Base-by-base conservation (phyloP, 768 basidiomycete species). In the Tulasnella sp. region DNA sequence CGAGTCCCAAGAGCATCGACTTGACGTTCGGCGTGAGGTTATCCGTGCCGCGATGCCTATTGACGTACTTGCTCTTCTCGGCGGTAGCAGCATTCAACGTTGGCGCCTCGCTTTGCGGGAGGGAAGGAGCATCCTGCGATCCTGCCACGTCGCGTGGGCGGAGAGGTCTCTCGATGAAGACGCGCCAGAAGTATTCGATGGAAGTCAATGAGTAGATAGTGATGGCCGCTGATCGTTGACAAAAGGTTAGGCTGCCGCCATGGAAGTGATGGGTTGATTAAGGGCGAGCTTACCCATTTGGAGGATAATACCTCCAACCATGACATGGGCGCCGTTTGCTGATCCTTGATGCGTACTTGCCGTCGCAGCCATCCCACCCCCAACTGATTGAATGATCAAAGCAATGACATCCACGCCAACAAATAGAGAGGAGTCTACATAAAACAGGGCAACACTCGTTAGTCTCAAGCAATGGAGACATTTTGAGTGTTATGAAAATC, bases 191-290 rank as follows among this genome's bases (percentile, higher is more conserved):
- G 42, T 30, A 61, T 32, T 61, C 60, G 13, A 47, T 38, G 10
- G 43, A 21, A 26, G 56, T 41, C 3, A 61, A 1, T 13, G 44
- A 32, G 60, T 75, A 82, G 8, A 76, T 47, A 1, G 70, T 62
- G 47, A 23, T 61, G 56, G 17, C 54, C 11, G 11, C 53, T 61
- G 27, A 61, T 61, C 15, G 60, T 61, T 11, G 8, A 51, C 10
- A 2, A 13, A 2, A 13, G 19, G 42, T 27, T 19, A 11, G 17
- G 15, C 2, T 30, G 17, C 5, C 23, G 23, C 1, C 50, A 45
- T 7, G 2, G 8, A 7, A 7, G 11, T 4, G 7, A 29, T 34
- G 19, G 21, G n/a, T n/a, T n/a, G 26, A 4, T 4, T 5, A 13
- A 13, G 34, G 4, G 5, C 10, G 41, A 5, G 23, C 60, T 61